Conservation (phyloP, 192 early-diverging fungal genomes). For the Linnemannia zychae region DNA sequence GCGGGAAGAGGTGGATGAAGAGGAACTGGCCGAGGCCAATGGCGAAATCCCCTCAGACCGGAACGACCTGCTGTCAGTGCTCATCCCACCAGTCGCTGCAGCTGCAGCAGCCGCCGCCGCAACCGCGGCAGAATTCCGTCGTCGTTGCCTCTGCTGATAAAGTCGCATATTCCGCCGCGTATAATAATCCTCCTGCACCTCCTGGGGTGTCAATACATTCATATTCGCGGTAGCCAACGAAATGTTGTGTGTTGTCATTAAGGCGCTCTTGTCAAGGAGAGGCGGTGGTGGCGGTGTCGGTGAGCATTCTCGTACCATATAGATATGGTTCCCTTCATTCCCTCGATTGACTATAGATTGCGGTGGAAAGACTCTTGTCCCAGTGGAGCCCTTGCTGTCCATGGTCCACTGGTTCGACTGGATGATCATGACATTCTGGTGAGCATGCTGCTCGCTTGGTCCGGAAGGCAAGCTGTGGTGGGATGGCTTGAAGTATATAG, state of each 20-base stretch:
- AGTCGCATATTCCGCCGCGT: constrained; percentile 25
- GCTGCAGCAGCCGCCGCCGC: background rate
- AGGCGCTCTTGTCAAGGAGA: constrained; percentile 17
- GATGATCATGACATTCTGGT: constrained; percentile 33
- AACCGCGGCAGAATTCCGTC: background rate
- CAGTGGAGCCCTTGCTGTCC: background rate
- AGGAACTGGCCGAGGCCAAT: background rate
- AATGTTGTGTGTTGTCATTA: constrained; percentile 39
- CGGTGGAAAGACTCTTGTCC: background rate
- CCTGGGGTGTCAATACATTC: constrained; percentile 34
- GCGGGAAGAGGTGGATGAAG: constrained; percentile 1
- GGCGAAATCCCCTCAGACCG: background rate
- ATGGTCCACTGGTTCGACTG: constrained; percentile 41
- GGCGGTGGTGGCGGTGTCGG: background rate
- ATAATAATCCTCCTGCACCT: constrained; percentile 36
- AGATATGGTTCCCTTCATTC: constrained; percentile 24
- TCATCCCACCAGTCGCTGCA: background rate
- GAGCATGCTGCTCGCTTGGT: background rate
- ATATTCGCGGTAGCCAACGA: constrained; percentile 38
- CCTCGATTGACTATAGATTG: background rate
- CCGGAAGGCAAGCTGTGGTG: constrained; percentile 14
- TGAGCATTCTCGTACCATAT: constrained; percentile 7
- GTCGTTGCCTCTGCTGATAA: constrained; percentile 11
- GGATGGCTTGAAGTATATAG: constrained; percentile 48
- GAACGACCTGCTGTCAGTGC: background rate